A percentile compares a stretch with the other conserved stretches of the same genome.
Evolutionary conservation across 1,284 basidiomycete genomes (phyloP).

Genomic region (Fomitopsis pinicola): DNA sequence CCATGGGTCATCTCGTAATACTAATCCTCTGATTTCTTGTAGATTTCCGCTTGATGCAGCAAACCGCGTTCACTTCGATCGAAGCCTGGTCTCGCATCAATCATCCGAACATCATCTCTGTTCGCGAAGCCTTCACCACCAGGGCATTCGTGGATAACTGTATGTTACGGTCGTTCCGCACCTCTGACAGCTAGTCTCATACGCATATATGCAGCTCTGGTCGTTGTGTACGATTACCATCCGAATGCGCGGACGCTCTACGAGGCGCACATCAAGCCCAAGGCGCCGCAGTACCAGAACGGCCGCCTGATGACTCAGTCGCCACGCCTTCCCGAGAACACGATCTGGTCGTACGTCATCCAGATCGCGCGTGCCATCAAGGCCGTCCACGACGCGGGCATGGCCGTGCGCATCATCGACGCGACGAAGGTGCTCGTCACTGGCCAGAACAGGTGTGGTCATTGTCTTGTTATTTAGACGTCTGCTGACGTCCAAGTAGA

Average conservation of each 20-base stretch:
- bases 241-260: conserved; percentile 82
- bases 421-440: conserved; percentile 87
- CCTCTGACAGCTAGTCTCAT: background rate
- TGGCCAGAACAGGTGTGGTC: conserved; percentile 79
- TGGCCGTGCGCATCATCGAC: conserved; percentile 84
- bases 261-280: conserved; percentile 60
- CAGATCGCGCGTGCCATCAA: conserved; percentile 90
- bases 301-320: conserved; percentile 38
- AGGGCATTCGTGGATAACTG: conserved; percentile 91
- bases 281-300: conserved; percentile 38
- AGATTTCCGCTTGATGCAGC: conserved; percentile 84
- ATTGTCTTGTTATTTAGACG: no score
- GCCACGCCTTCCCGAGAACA: conserved; percentile 67
- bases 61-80: conserved; percentile 78
- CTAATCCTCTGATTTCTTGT: conserved; percentile 13
- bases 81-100: conserved; percentile 86
- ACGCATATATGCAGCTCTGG: conserved; percentile 59
- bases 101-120: conserved; percentile 84
- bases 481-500: conserved; percentile 24
- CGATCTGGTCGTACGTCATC: conserved; percentile 91
- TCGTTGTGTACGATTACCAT: conserved; percentile 92
- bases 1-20: background rate
- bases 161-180: conserved; percentile 32
- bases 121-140: conserved; percentile 95
- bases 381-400: conserved; percentile 77